Conservation (phyloP, 2,329 filamentous ascomycete genomes). For the Dactylella cylindrospora region DNA sequence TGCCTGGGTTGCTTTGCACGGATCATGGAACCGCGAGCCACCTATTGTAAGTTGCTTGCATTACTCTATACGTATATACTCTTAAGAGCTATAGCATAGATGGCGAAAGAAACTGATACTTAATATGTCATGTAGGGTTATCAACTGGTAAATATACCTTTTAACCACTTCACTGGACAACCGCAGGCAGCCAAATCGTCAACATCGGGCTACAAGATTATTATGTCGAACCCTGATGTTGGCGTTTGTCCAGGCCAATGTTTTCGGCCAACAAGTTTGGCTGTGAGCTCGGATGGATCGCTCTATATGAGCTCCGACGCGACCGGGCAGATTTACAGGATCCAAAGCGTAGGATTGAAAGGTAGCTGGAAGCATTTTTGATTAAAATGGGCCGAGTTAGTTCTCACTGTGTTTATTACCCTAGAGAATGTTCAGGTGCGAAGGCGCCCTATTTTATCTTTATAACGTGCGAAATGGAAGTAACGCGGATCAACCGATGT, state of each 20-base stretch:
- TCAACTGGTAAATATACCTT: slow-evolving; percentile 24
- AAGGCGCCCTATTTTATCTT: too few species aligned
- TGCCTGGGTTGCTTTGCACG: slow-evolving; percentile 71
- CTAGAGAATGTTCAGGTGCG: too few species aligned
- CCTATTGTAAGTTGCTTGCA: slow-evolving; percentile 39
- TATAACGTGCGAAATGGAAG: too few species aligned
- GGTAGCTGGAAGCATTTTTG: slow-evolving; percentile 5
- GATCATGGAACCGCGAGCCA: slow-evolving; percentile 62
- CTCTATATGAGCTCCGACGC: slow-evolving; percentile 33
- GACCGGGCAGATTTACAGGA: slow-evolving; percentile 24
- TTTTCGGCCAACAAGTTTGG: slow-evolving; percentile 28
- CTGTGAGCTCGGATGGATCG: background rate
- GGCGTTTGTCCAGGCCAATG: slow-evolving; percentile 15
- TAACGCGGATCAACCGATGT: too few species aligned
- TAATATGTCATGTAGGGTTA: slow-evolving; percentile 24
- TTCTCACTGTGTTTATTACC: too few species aligned
- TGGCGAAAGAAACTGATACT: too few species aligned
- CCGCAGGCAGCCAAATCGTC: slow-evolving; percentile 11
- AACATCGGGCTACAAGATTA: slow-evolving; percentile 4
- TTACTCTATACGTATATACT: background rate
- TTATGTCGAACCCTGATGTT: slow-evolving; percentile 18
- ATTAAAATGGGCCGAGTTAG: too few species aligned
- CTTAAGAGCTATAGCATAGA: too few species aligned
- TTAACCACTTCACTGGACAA: slow-evolving; percentile 6
- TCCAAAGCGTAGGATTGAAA: background rate